phyloP scores from a whole-genome alignment of 352 stramenopile genomes.

The Phytophthora rubi region DNA sequence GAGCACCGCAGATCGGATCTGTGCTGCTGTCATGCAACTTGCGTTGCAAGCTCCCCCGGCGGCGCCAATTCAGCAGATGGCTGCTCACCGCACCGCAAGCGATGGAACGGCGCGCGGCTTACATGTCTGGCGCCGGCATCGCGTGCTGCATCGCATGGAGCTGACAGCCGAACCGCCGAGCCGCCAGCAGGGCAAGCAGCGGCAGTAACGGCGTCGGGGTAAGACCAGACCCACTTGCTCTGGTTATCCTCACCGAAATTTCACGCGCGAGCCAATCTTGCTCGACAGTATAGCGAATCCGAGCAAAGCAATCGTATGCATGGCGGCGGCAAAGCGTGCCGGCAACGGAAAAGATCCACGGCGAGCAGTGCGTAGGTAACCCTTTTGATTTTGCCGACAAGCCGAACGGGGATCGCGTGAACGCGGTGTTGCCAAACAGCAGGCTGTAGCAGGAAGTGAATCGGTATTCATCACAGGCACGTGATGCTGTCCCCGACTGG shows the following conservation, averaged over 20 bases:
- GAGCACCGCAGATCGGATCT: neutral
- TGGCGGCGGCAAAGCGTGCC: constrained; percentile 5
- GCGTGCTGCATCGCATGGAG: neutral
- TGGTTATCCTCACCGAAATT: constrained; percentile 24
- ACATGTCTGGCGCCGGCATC: neutral
- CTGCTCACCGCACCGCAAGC: neutral
- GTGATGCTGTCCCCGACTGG: too few relatives aligned
- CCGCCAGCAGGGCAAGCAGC: neutral
- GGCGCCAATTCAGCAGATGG: neutral
- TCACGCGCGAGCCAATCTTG: neutral
- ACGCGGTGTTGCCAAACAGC: neutral
- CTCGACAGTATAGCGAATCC: neutral
- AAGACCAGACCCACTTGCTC: constrained; percentile 10
- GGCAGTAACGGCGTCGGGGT: neutral
- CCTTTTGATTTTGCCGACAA: neutral
- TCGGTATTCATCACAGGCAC: too few relatives aligned
- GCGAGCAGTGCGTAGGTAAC: neutral
- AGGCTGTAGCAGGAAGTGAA: neutral
- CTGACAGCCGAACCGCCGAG: neutral
- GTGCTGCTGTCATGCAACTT: neutral
- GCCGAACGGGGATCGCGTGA: neutral
- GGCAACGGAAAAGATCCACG: constrained; percentile 15
- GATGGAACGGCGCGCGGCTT: neutral
- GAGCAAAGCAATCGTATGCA: too few relatives aligned
- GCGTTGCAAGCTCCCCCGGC: neutral